These are phyloP conservation scores for Cercospora sp. DNA, from an alignment of 2,329 filamentous ascomycete genomes.

Conservation along the genomic window DNA sequence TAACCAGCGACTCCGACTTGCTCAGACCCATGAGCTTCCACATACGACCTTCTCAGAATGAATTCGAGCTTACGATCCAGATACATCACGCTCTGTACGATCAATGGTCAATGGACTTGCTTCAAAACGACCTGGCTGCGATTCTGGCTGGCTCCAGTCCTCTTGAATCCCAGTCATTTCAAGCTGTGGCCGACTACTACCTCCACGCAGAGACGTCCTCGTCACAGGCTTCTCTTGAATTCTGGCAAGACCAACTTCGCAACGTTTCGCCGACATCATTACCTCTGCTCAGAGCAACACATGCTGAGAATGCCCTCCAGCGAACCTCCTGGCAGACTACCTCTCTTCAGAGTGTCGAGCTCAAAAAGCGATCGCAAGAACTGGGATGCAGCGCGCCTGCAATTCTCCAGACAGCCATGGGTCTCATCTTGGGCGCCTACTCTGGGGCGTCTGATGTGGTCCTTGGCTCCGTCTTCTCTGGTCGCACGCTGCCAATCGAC, in stretches of 20 bases:
- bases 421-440: conserved; percentile 66
- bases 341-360: conserved; percentile 9
- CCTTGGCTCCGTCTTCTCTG: conserved; percentile 80
- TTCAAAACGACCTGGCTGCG: conserved; percentile 66
- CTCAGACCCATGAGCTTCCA: conserved; percentile 66
- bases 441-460: conserved; percentile 65
- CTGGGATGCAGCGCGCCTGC: conserved; percentile 63
- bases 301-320: conserved; percentile 22
- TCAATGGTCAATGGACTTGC: conserved; percentile 81
- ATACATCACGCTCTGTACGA: conserved; percentile 87
- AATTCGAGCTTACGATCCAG: conserved; percentile 51
- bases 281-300: conserved; percentile 58
- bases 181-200: conserved; percentile 58
- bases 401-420: conserved; percentile 72
- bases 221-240: conserved; percentile 46
- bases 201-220: neutral
- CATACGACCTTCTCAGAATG: conserved; percentile 42
- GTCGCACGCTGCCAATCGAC: conserved; percentile 69
- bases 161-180: conserved; percentile 59
- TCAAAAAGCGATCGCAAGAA: conserved; percentile 18
- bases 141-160: conserved; percentile 47
- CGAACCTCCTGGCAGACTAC: conserved; percentile 30
- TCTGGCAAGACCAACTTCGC: conserved; percentile 69
- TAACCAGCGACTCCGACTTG: conserved; percentile 40
- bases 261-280: conserved; percentile 57